These are phyloP conservation scores for Veloboletus limbatus DNA, from an alignment of 1,284 basidiomycete species.

Conservation along the genomic window DNA sequence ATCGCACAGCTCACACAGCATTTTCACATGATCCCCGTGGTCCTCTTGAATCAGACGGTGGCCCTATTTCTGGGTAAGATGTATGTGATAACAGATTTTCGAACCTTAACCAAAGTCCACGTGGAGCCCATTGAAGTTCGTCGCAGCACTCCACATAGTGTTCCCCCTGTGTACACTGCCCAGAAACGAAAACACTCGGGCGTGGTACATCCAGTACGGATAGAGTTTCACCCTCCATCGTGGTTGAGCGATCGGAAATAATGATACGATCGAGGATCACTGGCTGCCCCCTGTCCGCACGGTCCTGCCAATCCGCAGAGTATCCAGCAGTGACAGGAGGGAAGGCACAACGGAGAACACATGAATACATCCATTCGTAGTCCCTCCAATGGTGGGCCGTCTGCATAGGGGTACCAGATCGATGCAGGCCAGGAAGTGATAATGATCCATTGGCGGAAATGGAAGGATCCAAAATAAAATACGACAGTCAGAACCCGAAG, in stretches of 20 bases:
- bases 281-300: slow-evolving; percentile 61
- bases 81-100: slow-evolving; percentile 79
- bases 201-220: slow-evolving; percentile 71
- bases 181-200: slow-evolving; percentile 68
- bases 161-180: slow-evolving; percentile 81
- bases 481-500: slow-evolving; percentile 86
- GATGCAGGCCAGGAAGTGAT: slow-evolving; percentile 66
- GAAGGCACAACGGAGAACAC: slow-evolving; percentile 71
- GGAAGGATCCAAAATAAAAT: slow-evolving; percentile 69
- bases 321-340: slow-evolving; percentile 76
- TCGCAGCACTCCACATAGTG: slow-evolving; percentile 68
- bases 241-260: slow-evolving; percentile 78
- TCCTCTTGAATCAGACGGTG: slow-evolving; percentile 62
- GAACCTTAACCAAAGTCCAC: slow-evolving; percentile 34
- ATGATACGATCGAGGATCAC: slow-evolving; percentile 83
- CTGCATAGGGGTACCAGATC: slow-evolving; percentile 74
- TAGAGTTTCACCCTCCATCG: slow-evolving; percentile 68
- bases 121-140: slow-evolving; percentile 65
- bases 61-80: slow-evolving; percentile 81
- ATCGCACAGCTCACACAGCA: slow-evolving; percentile 63
- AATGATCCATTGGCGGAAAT: slow-evolving; percentile 66
- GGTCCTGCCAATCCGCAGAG: slow-evolving; percentile 76
- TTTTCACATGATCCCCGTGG: slow-evolving; percentile 63
- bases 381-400: slow-evolving; percentile 81
- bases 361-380: slow-evolving; percentile 81